A percentile compares a stretch with the other conserved stretches of the same genome.
These are phyloP conservation scores for Gynochthodes officinalis DNA, from an alignment of 257 asterid genomes.

Conservation along the genomic window DNA sequence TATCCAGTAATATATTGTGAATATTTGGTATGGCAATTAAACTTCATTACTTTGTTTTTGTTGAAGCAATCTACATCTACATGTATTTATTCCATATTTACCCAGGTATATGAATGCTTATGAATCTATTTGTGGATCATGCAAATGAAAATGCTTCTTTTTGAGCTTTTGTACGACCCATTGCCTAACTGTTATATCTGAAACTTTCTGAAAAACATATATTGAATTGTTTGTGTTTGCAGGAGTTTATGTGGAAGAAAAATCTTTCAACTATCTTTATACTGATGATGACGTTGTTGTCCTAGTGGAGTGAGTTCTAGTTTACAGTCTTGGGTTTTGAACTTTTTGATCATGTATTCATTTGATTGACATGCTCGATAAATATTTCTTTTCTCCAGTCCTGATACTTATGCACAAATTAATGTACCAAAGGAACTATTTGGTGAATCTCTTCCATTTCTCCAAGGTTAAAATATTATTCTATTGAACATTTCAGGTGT, in stretches of 20 bases:
- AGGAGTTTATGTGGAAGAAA: constrained; percentile 77
- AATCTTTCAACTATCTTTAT: constrained; percentile 63
- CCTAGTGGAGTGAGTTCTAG: constrained; percentile 78
- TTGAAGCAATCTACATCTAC: not conserved
- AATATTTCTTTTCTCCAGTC: constrained; percentile 40
- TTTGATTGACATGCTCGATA: not conserved
- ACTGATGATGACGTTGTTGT: constrained; percentile 82
- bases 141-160: not conserved
- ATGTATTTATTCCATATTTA: not conserved
- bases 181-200: constrained; percentile 1
- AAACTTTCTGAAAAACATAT: not conserved
- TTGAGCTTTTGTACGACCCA: not conserved
- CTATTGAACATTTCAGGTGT: not conserved
- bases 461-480: constrained; percentile 55
- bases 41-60: not conserved
- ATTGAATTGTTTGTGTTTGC: constrained; percentile 27
- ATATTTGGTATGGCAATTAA: not conserved
- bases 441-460: constrained; percentile 80
- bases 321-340: constrained; percentile 15
- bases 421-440: constrained; percentile 83
- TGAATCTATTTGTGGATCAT: not conserved
- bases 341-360: constrained; percentile 11
- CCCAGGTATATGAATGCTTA: not conserved
- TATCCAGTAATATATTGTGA: not conserved
- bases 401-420: constrained; percentile 64